Conservation (phyloP, 768 basidiomycete species). For the Trametes cinnabarina region DNA sequence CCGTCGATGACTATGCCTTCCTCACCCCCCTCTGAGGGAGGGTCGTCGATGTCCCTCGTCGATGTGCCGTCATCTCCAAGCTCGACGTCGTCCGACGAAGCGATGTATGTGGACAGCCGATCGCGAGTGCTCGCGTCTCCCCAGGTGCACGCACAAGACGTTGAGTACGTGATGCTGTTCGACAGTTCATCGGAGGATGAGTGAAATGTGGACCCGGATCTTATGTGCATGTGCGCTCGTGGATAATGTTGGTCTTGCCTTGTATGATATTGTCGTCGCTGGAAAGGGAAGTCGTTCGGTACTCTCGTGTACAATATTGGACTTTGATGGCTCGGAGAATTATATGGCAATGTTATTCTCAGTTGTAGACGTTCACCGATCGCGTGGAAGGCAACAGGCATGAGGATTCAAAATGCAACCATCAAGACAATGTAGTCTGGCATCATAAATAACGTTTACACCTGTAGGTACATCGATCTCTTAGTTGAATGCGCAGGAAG, state of each 20-base stretch:
- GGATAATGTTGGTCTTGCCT: neutral
- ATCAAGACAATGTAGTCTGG: too few relatives aligned
- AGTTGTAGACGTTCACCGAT: too few relatives aligned
- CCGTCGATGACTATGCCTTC: slow-evolving; percentile 27
- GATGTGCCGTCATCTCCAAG: slow-evolving; percentile 56
- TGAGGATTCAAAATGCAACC: too few relatives aligned
- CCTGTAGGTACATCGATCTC: too few relatives aligned
- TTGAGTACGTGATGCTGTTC: slow-evolving; percentile 73
- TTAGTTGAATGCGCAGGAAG: too few relatives aligned
- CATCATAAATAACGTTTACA: too few relatives aligned
- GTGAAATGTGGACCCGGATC: slow-evolving; percentile 5
- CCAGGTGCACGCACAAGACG: slow-evolving; percentile 24
- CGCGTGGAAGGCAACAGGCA: too few relatives aligned
- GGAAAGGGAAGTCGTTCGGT: neutral
- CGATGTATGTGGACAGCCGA: slow-evolving; percentile 59
- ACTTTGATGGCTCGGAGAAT: neutral
- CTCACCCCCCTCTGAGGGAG: slow-evolving; percentile 28
- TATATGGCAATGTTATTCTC: neutral
- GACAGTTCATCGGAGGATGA: slow-evolving; percentile 64
- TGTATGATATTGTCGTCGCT: slow-evolving; percentile 9
- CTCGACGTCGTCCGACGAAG: slow-evolving; percentile 39
- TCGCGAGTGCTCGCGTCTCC: slow-evolving; percentile 36
- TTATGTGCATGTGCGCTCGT: neutral
- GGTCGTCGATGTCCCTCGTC: slow-evolving; percentile 56
- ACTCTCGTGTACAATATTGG: neutral